Base-by-base conservation (phyloP, 2,329 filamentous ascomycete species). In the Bipolaris bicolor region DNA sequence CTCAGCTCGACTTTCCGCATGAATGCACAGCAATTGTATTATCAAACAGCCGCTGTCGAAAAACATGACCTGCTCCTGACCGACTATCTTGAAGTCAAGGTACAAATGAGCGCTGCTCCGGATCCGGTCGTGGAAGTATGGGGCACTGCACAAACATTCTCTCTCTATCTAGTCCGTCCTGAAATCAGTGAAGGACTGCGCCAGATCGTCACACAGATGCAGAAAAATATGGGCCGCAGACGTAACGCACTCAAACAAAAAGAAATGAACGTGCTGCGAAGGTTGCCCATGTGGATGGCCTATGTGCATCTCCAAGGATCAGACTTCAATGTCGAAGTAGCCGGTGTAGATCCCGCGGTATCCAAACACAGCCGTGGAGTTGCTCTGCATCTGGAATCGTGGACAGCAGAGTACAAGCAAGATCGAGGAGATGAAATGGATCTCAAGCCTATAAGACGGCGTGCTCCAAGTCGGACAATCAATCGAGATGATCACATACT, bases 101-200 rank as follows among this genome's bases (percentile, higher is more conserved):
- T 91, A 0, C 90, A 97, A 69, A 79, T 98, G 11, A 94, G 87
- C 62, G 94, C 94, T 5, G 88, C 90, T 3, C 93, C 93, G 0
- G 89, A 97, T 63, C 86, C 97, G 7, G 89, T 90, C 45, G 92
- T 98, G 9, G 86, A 92, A 52, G 86, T 89, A 10, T 89, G 86
- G 48, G 92, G 90, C 18, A 91, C 87, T 60, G 80, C 97, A 2
- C 90, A 96, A 71, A 96, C 92, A 0, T 93, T 96, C 64, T 91
- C 91, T 1, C 83, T 97, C 47, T 95, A 92, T 70, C 89, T 99
- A 82, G 88, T 97, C 7, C 88, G 94, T 20, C 89, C 91, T 5
- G 95, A 99, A 71, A 97, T 99, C 57, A 95, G 89, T 52, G 90
- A 96, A 69, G 96, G 95, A 20, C 83, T 99, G 31, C 90, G 91